Evolutionary conservation across 257 asterid species (phyloP), one percentile per base, ranked within the genome.

Genomic region (Pogostemon cablin): DNA sequence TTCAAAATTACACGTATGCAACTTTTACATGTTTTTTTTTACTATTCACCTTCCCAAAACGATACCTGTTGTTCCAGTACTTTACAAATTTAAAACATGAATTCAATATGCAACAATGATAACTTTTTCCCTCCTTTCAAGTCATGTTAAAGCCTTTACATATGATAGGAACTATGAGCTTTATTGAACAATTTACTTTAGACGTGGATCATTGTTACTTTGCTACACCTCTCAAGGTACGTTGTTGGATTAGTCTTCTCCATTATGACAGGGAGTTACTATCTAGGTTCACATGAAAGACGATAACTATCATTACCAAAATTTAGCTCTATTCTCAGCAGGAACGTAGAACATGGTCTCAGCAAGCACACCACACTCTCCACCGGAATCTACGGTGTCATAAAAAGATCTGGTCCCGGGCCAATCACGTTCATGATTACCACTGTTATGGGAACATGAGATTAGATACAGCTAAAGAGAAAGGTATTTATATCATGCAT

Each of bases 401-500:
- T 86, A 88, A 74, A 88, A 88, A 47, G 96, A 88, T 15, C 96
- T 92, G 11, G 89, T 6, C 15, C 71, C 82, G 0, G 96, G 96
- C 96, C 96, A 88, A 74, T 88, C 92, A 2, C 96, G 90, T 77
- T 88, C 92, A 9, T 86, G 96, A 60, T 88, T 88, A 7, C 96
- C 96, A 63, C 96, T 88, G 79, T 77, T 43, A 68, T 41, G 55
- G 4, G 37, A 60, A 47, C 40, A 62, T 12, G 39, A 49, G 9
- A 66, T 61, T 53, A 67, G 74, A 42, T 43, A 49, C 32, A 38
- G 38, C 4, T 20, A 10, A 37, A 44, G 52, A 11, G 12, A 1
- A 56, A 25, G 32, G 54, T 17, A 1, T 12, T 7, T 11, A 39
- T 4, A 43, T 5, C 32, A 32, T 11, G 15, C 55, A 9, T 54